These are phyloP conservation scores for Echria macrotheca DNA, from an alignment of 495 filamentous ascomycete species.

Conservation along the genomic window DNA sequence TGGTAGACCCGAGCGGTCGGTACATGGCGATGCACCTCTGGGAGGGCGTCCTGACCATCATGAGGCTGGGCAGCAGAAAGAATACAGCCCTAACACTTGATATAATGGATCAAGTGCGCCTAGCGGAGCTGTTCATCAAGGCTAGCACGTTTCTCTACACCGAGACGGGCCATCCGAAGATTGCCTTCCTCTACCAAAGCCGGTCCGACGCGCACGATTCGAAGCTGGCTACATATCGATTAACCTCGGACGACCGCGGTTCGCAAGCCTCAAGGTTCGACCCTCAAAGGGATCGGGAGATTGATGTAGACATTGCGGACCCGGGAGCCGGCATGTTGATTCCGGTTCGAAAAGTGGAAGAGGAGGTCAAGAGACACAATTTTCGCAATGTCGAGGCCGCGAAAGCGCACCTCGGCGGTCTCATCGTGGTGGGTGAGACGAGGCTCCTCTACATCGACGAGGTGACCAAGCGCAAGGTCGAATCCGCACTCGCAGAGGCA, in stretches of 20 bases:
- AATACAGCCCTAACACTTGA: constrained; percentile 52
- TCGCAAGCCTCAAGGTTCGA: constrained; percentile 42
- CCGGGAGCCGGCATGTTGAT: constrained; percentile 75
- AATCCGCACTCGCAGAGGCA: constrained; percentile 59
- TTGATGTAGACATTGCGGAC: constrained; percentile 58
- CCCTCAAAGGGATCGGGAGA: constrained; percentile 40
- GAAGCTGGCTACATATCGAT: constrained; percentile 52
- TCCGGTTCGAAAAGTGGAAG: constrained; percentile 59
- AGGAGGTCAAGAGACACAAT: constrained; percentile 47
- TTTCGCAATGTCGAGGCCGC: constrained; percentile 42
- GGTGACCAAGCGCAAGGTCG: constrained; percentile 54
- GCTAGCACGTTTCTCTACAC: constrained; percentile 76
- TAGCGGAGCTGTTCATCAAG: constrained; percentile 82
- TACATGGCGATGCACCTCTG: constrained; percentile 84
- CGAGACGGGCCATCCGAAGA: constrained; percentile 62
- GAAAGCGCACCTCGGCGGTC: constrained; percentile 53
- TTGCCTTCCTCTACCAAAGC: constrained; percentile 82
- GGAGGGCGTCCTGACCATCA: constrained; percentile 78
- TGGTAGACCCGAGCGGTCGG: constrained; percentile 74
- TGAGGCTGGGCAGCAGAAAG: constrained; percentile 53
- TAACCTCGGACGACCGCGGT: constrained; percentile 47
- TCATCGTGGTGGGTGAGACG: constrained; percentile 82
- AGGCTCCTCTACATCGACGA: constrained; percentile 77
- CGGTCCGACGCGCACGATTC: constrained; percentile 56
- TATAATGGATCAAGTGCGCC: constrained; percentile 64